phyloP scores from a whole-genome alignment of 345 rosid species.

The Heritiera littoralis region DNA sequence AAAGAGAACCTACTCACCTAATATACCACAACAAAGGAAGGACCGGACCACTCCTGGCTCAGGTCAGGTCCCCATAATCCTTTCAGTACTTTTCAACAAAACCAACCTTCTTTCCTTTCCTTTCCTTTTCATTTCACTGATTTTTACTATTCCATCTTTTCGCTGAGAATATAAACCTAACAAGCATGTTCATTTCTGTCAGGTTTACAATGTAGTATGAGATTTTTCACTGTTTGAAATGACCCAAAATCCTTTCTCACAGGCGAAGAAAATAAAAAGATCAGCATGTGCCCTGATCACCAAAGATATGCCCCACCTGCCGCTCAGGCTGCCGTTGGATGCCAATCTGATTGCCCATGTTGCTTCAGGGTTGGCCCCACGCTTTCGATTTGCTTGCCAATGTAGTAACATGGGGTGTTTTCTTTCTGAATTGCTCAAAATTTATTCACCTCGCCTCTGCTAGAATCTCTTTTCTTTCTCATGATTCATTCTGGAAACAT shows the following conservation, averaged over 20 bases:
- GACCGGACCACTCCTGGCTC: constrained; percentile 2
- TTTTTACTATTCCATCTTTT: background rate
- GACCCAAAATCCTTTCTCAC: constrained; percentile 5
- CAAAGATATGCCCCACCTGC: constrained; percentile 16
- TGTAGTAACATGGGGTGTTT: constrained; percentile 37
- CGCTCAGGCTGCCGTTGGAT: constrained; percentile 3
- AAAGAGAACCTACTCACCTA: background rate
- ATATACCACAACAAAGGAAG: background rate
- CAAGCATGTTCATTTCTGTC: constrained; percentile 25
- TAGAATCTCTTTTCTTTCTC: constrained; percentile 11
- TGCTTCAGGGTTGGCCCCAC: constrained; percentile 18
- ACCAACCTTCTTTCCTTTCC: background rate
- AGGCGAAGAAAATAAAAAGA: background rate
- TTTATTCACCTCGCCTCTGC: background rate
- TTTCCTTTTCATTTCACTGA: background rate
- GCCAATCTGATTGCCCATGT: background rate
- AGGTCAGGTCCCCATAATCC: background rate
- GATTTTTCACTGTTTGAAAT: constrained; percentile 22
- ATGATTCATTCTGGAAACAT: constrained; percentile 8
- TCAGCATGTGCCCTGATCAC: constrained; percentile 12
- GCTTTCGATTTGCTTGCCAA: constrained; percentile 34
- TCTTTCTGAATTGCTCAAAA: constrained; percentile 12
- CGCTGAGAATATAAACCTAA: constrained; percentile 11
- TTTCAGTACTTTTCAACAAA: background rate
- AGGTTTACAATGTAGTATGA: constrained; percentile 10